Evolutionary conservation across 352 stramenopile genomes (phyloP).

Genomic region (Phytophthora chlamydospora): DNA sequence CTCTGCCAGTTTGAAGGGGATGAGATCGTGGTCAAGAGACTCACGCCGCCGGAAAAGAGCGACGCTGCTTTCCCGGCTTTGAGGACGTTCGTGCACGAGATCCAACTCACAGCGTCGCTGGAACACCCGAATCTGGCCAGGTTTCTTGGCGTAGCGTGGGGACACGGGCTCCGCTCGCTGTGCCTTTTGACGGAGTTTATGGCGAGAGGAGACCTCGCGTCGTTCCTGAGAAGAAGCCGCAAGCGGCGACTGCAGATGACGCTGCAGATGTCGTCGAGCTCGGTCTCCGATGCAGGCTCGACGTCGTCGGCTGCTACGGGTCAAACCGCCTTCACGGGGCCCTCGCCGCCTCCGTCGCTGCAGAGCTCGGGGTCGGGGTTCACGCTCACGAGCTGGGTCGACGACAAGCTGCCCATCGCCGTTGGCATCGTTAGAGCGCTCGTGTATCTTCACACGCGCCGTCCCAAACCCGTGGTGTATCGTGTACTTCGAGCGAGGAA

Average conservation of each 20-base stretch:
- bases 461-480: conserved; percentile 24
- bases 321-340: conserved; percentile 7
- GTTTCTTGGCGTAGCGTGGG: conserved; percentile 71
- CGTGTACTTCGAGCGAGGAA: conserved; percentile 31
- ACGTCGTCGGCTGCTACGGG: conserved; percentile 7
- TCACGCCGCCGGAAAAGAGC: conserved; percentile 16
- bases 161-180: conserved; percentile 20
- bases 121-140: conserved; percentile 64
- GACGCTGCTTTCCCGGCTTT: conserved; percentile 23
- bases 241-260: conserved; percentile 20
- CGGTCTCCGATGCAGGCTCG: conserved; percentile 15
- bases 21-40: conserved; percentile 45
- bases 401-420: conserved; percentile 35
- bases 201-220: conserved; percentile 24
- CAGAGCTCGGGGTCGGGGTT: conserved; percentile 28
- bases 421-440: conserved; percentile 27
- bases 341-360: conserved; percentile 18
- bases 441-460: conserved; percentile 31
- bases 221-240: conserved; percentile 21
- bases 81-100: conserved; percentile 62
- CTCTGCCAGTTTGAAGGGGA: conserved; percentile 49
- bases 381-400: conserved; percentile 25
- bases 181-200: conserved; percentile 33
- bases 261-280: conserved; percentile 23
- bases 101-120: conserved; percentile 61